phyloP scores from a whole-genome alignment of 371 early-diverging fungal genomes.

The Coemansia sp. region DNA sequence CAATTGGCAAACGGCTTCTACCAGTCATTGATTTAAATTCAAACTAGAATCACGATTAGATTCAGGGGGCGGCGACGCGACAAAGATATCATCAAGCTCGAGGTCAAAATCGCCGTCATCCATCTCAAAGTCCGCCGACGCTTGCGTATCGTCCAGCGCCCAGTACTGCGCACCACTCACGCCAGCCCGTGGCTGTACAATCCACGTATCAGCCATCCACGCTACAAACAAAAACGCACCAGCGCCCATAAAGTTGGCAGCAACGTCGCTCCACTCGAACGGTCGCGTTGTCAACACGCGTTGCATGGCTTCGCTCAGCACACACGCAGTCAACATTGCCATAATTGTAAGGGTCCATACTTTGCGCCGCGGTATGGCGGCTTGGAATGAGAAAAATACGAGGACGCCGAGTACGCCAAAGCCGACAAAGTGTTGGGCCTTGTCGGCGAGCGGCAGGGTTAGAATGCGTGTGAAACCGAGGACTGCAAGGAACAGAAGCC shows the following conservation, averaged over 20 bases:
- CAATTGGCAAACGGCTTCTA: too few relatives aligned
- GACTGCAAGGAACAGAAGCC: slow-evolving; percentile 28
- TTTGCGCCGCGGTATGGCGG: slow-evolving; percentile 22
- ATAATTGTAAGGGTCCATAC: slow-evolving; percentile 24
- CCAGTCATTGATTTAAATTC: too few relatives aligned
- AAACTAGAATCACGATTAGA: neutral
- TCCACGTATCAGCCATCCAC: slow-evolving; percentile 45
- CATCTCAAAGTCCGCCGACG: slow-evolving; percentile 9
- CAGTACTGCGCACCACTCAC: slow-evolving; percentile 19
- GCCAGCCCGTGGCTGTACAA: slow-evolving; percentile 28
- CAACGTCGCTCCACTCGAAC: slow-evolving; percentile 43
- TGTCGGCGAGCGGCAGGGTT: slow-evolving; percentile 28
- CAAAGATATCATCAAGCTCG: slow-evolving; percentile 46
- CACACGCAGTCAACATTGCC: slow-evolving; percentile 9
- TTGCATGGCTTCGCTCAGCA: slow-evolving; percentile 42
- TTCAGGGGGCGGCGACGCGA: slow-evolving; percentile 17
- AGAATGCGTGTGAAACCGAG: slow-evolving; percentile 39
- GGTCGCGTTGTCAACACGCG: slow-evolving; percentile 27
- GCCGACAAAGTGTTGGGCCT: slow-evolving; percentile 38
- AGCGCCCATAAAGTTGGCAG: slow-evolving; percentile 36
- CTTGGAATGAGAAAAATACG: slow-evolving; percentile 32
- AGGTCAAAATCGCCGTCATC: slow-evolving; percentile 30
- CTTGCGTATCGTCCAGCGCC: slow-evolving; percentile 11
- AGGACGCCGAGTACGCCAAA: slow-evolving; percentile 33
- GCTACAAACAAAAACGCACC: slow-evolving; percentile 32